Evolutionary conservation across 2,329 filamentous ascomycete genomes (phyloP).

Genomic region (Diplodia corticola): DNA sequence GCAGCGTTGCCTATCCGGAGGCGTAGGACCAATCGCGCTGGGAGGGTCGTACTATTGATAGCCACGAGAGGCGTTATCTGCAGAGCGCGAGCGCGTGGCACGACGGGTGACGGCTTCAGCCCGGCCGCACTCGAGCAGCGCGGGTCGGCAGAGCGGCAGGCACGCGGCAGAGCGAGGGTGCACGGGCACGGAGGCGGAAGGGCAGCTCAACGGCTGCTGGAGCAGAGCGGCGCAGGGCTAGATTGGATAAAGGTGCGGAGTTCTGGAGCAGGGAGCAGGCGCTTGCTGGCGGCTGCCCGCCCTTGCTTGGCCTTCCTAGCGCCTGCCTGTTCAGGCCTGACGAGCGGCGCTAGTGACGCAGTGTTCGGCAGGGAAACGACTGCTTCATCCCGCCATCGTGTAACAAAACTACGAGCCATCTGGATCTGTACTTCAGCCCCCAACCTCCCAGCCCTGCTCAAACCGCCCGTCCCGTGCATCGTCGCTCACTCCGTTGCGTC

Average conservation of each 20-base stretch:
- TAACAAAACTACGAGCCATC: background rate
- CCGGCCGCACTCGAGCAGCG: background rate
- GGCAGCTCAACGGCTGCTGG: background rate
- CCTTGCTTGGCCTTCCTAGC: background rate
- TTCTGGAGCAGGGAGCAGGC: background rate
- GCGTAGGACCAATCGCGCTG: background rate
- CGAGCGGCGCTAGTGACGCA: slow-evolving; percentile 9
- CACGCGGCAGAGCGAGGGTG: background rate
- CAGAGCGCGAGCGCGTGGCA: background rate
- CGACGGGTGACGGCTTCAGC: background rate
- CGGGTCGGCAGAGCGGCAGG: background rate
- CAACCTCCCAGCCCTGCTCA: background rate
- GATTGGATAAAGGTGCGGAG: background rate
- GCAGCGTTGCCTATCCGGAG: background rate
- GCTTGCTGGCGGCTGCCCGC: background rate
- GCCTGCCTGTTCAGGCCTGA: background rate
- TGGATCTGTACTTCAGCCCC: background rate
- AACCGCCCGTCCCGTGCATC: background rate
- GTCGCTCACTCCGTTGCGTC: background rate
- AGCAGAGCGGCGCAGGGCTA: too few relatives aligned
- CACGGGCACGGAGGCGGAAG: background rate
- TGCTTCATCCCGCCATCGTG: background rate
- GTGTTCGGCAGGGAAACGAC: too few relatives aligned
- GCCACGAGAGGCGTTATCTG: slow-evolving; percentile 2
- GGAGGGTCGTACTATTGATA: slow-evolving; percentile 6